These are phyloP conservation scores for Fusarium proliferatum DNA, from an alignment of 2,329 filamentous ascomycete species.

Conservation along the genomic window DNA sequence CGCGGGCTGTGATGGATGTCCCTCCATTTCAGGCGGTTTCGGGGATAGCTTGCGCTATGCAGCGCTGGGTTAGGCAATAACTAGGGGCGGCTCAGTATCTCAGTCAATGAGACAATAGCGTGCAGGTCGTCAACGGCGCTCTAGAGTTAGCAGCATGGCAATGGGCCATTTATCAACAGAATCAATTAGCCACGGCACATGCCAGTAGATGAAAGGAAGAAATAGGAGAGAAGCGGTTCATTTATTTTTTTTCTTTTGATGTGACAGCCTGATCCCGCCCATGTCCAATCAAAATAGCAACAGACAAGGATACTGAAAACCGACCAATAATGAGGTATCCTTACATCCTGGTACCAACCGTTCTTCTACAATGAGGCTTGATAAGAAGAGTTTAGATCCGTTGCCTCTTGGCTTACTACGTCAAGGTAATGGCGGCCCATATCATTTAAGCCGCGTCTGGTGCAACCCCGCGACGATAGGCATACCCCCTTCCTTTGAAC, in stretches of 20 bases:
- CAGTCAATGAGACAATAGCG: neutral
- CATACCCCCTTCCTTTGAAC: accelerated
- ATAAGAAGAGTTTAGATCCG: neutral
- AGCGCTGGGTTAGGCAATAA: neutral
- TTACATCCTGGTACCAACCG: neutral
- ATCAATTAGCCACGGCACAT: neutral
- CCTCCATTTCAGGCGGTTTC: neutral
- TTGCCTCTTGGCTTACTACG: neutral
- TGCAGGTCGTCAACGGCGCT: neutral
- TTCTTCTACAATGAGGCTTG: neutral
- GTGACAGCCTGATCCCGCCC: neutral
- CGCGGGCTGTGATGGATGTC: neutral
- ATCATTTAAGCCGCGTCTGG: neutral
- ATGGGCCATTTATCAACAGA: neutral
- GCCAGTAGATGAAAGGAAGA: neutral
- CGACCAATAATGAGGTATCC: neutral
- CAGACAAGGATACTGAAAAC: neutral
- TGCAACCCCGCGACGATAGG: neutral
- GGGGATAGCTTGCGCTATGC: neutral
- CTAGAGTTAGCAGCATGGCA: neutral
- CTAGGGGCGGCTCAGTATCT: neutral
- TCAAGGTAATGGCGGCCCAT: neutral
- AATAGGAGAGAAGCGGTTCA: neutral
- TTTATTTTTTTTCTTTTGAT: too few relatives aligned
- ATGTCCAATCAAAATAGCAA: neutral